Evolutionary conservation across 2,329 filamentous ascomycete genomes (phyloP), one percentile per base, ranked within the genome.

Genomic region (Aureobasidium lini): DNA sequence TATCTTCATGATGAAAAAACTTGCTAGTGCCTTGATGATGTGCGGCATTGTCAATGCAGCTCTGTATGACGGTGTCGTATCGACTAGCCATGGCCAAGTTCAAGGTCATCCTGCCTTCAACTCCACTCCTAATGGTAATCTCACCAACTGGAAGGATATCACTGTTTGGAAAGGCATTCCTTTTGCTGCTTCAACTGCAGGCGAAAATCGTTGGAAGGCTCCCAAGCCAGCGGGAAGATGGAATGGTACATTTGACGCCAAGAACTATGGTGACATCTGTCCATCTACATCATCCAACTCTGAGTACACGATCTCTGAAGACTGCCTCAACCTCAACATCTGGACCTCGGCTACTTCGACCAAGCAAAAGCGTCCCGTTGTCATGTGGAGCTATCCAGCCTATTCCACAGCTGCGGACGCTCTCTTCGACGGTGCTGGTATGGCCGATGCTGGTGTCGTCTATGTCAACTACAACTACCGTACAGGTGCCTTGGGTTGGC

Each of bases 271-370:
- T 9, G n/a, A 16, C 15, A 23, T 44, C n/a, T 44, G 40, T 15
- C 40, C 40, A 10, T 16, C 40, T 4, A 23, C 40, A 8, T 16
- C 40, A 16, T 16, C n/a, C 40, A 23, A 15, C n/a, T 16, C 40
- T 1, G 40, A 16, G 7, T 44, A 44, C 5, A 23, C 18, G 1
- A 44, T 44, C 40, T 16, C n/a, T 28, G 74, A 76, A 61, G 77
- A 80, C 62, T 80, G 78, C 57, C 66, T 80, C 32, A 72, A 70
- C 29, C 69, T 79, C n/a, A 75, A 75, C 18, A 65, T 80, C 31
- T 80, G 77, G 77, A 69, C 74, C 8, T 23, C 40, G 40, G 40
- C 40, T 23, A 44, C 18, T 3, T 44, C 40, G 7, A 16, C 40
- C 40, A 44, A 44, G 18, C n/a, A 44, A 9, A 44, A 44, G 40